These are phyloP conservation scores for Pseudogymnoascus sp. DNA, from an alignment of 2,329 filamentous ascomycete genomes.

Conservation along the genomic window DNA sequence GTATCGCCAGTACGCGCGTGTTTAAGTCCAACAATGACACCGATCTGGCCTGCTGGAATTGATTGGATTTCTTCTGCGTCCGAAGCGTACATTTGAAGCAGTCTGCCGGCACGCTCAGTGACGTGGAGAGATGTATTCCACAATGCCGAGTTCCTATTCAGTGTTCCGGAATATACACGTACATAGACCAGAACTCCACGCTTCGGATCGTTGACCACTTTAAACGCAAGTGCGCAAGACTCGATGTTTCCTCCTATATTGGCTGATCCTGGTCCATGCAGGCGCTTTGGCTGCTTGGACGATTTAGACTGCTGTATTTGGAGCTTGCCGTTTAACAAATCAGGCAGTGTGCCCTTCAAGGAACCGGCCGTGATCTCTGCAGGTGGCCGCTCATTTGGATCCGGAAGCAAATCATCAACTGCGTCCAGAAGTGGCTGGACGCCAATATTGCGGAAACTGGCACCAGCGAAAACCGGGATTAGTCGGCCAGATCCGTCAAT, in stretches of 20 bases:
- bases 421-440: slow-evolving; percentile 87
- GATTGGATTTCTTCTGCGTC: slow-evolving; percentile 77
- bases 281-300: slow-evolving; percentile 21
- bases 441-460: slow-evolving; percentile 88
- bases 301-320: slow-evolving; percentile 29
- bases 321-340: slow-evolving; percentile 38
- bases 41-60: slow-evolving; percentile 82
- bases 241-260: slow-evolving; percentile 38
- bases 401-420: slow-evolving; percentile 78
- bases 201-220: slow-evolving; percentile 81
- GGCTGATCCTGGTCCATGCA: slow-evolving; percentile 22
- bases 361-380: slow-evolving; percentile 63
- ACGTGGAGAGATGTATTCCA: slow-evolving; percentile 81
- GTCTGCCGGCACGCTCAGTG: slow-evolving; percentile 70
- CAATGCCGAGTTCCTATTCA: slow-evolving; percentile 64
- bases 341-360: slow-evolving; percentile 44
- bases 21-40: slow-evolving; percentile 84
- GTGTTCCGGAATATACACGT: slow-evolving; percentile 76
- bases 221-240: slow-evolving; percentile 70
- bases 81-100: slow-evolving; percentile 83
- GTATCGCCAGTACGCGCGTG: slow-evolving; percentile 91
- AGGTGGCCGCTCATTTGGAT: slow-evolving; percentile 70
- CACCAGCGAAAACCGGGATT: slow-evolving; percentile 82
- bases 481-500: slow-evolving; percentile 59
- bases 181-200: slow-evolving; percentile 87